A percentile compares a stretch with the other conserved stretches of the same genome.
phyloP scores from a whole-genome alignment of 2,329 filamentous ascomycete genomes.

The Thyridium curvatum region DNA sequence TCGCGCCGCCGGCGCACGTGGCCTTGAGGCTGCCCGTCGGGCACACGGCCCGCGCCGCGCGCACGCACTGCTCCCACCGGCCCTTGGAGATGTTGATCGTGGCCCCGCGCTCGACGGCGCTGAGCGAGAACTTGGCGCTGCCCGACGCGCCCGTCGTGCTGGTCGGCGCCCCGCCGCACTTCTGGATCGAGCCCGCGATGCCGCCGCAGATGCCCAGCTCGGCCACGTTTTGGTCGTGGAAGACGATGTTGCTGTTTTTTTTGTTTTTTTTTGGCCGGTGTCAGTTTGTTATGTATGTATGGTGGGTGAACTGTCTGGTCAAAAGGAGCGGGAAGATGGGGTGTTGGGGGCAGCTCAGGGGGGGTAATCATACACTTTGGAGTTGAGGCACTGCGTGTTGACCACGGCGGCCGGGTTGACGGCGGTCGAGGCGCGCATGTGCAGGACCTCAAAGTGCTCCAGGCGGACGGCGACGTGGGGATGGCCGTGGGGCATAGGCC shows the following conservation, averaged over 20 bases:
- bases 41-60: conserved; percentile 44
- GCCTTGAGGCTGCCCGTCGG: conserved; percentile 40
- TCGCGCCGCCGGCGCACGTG: conserved; percentile 41
- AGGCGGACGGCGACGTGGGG: conserved; percentile 30
- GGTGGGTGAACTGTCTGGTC: too few relatives aligned
- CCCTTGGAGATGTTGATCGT: conserved; percentile 48
- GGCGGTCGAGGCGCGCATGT: conserved; percentile 27
- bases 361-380: conserved; percentile 26
- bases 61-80: conserved; percentile 47
- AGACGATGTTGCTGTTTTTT: conserved; percentile 30
- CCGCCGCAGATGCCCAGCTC: conserved; percentile 51
- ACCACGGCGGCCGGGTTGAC: conserved; percentile 34
- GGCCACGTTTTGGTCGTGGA: conserved; percentile 52
- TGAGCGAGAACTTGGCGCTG: conserved; percentile 41
- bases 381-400: conserved; percentile 32
- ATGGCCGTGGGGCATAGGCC: conserved; percentile 14
- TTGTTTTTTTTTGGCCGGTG: too few relatives aligned
- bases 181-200: conserved; percentile 36
- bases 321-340: not conserved
- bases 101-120: conserved; percentile 30
- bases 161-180: conserved; percentile 37
- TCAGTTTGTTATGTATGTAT: too few relatives aligned
- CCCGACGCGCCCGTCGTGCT: conserved; percentile 38
- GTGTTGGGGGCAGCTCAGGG: not conserved
- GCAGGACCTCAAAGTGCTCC: conserved; percentile 37